phyloP scores from a whole-genome alignment of 345 rosid species.

The Eutrema yunnanense region DNA sequence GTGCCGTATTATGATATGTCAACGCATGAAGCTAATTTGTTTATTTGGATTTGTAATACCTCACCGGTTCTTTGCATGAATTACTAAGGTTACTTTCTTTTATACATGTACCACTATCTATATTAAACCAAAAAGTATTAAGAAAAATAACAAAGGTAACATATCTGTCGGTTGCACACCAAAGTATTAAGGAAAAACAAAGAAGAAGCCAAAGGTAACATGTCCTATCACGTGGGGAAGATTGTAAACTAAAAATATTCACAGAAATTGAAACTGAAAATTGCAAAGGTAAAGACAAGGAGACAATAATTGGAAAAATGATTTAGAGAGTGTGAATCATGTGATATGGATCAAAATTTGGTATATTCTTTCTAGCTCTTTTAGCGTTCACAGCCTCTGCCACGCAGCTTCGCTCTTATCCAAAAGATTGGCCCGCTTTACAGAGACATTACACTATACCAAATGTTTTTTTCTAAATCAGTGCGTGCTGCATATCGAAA shows the following conservation, averaged over 20 bases:
- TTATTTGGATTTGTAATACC: too few relatives aligned
- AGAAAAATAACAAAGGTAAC: background rate
- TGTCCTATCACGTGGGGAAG: background rate
- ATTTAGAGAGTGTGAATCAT: background rate
- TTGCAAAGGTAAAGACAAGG: background rate
- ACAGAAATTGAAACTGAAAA: background rate
- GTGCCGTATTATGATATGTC: too few relatives aligned
- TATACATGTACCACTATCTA: background rate
- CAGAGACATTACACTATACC: background rate
- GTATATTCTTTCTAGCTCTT: slow-evolving; percentile 9
- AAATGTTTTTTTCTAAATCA: background rate
- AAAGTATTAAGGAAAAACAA: background rate
- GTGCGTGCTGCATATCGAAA: background rate
- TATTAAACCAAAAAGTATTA: background rate
- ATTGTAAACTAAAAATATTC: background rate
- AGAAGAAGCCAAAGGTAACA: background rate
- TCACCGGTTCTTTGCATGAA: too few relatives aligned
- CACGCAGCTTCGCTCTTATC: slow-evolving; percentile 9
- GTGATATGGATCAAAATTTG: slow-evolving; percentile 6
- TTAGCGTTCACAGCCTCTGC: slow-evolving; percentile 7
- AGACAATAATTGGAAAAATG: background rate
- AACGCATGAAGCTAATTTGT: background rate
- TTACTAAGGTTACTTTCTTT: too few relatives aligned
- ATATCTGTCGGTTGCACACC: slow-evolving; percentile 11
- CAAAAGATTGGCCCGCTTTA: background rate